phyloP scores from a whole-genome alignment of 148 eudicot genomes.

The Chenopodium suecicum region DNA sequence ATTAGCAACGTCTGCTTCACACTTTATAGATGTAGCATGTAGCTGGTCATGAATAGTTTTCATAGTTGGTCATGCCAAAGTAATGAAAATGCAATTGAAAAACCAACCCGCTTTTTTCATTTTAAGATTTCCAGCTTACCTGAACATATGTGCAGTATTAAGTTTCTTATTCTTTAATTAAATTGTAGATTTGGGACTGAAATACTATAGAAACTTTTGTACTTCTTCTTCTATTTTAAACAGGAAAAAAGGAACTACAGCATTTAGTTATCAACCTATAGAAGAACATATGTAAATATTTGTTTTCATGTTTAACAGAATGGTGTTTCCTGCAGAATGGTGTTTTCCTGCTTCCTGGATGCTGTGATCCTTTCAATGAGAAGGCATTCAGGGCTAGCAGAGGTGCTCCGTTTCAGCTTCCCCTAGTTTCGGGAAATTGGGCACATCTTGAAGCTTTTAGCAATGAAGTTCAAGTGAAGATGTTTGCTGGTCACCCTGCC shows the following conservation, averaged over 20 bases:
- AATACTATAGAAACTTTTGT: neutral
- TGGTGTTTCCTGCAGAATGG: slow-evolving; percentile 53
- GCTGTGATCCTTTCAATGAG: slow-evolving; percentile 95
- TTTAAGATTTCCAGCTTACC: neutral
- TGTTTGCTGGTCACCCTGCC: slow-evolving; percentile 81
- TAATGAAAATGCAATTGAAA: neutral
- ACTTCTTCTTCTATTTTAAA: too few relatives aligned
- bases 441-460: slow-evolving; percentile 47
- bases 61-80: neutral
- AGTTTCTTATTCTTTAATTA: neutral
- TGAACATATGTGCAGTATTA: neutral
- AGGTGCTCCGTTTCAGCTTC: slow-evolving; percentile 88
- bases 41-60: neutral
- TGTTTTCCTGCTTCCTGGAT: slow-evolving; percentile 80
- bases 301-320: slow-evolving; percentile 28
- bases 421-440: slow-evolving; percentile 78
- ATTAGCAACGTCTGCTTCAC: neutral
- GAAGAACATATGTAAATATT: neutral
- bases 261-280: neutral
- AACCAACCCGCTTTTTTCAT: neutral
- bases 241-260: neutral
- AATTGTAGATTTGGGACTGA: too few relatives aligned
- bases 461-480: slow-evolving; percentile 45
- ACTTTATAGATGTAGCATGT: neutral
- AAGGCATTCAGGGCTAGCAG: slow-evolving; percentile 90